Base-by-base conservation (phyloP, 495 filamentous ascomycete species). In the Aspergillus heteromorphus region DNA sequence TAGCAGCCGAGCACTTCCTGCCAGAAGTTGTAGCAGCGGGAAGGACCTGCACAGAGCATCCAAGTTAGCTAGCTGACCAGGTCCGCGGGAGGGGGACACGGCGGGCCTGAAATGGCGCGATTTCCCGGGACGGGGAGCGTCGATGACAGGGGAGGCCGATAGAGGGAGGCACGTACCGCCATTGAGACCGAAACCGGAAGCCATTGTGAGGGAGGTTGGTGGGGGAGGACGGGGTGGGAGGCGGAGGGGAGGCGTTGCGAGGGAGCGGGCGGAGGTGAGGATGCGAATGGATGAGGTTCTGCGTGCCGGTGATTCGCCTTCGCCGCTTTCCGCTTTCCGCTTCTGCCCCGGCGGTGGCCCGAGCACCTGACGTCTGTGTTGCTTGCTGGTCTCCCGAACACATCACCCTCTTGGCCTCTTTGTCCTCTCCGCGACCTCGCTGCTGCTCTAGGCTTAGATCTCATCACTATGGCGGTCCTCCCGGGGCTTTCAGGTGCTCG, bases 1-100 rank as follows among this genome's bases (percentile, higher is more conserved):
- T 95, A 95, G 81, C 89, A 95, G 61, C 87, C 87, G 58, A 95
- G 84, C 51, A 91, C 75, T 65, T 95, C 89, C 75, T 95, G 93
- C 95, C 95, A 99, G 83, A 97, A 99, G 68, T 89, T 88, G 74
- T 95, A 97, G 85, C 93, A 99, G 75, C 95, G 86, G 63, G 83
- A 84, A 56, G 84, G 87, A 64, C 90, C 92, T 96, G 70, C 52
- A 47, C 14, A 53, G 61, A 63, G 53, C 54, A 53, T 31, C 25
- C 51, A 45, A 23, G 59, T 73, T 61, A 73, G 70, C 58, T 61
- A 73, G 70, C 58, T 49, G 49, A 27, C 20, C 36, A 50, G 18
- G 53, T 58, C 67, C 54, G 63, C 53, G 58, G 53, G 38, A 55
- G 51, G 42, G 51, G 20, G 45, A 30, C 27, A 45, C 38, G 31